A percentile compares a stretch with the other conserved stretches of the same genome.
phyloP scores from a whole-genome alignment of 2,329 filamentous ascomycete species.

The Penicillium thymicola region DNA sequence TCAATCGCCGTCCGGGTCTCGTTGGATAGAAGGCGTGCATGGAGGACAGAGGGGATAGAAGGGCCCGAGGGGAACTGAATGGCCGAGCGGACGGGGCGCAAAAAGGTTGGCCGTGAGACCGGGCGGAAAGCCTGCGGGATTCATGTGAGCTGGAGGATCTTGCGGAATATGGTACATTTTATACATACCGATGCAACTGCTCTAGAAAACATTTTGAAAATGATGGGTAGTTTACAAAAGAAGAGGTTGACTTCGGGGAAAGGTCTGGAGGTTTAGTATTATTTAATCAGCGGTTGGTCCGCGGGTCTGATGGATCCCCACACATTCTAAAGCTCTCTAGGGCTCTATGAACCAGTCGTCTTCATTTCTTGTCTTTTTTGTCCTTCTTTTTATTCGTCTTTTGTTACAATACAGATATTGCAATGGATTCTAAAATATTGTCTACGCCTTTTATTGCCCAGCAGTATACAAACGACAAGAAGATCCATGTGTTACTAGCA shows the following conservation, averaged over 20 bases:
- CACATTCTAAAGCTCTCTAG: not conserved
- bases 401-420: not conserved
- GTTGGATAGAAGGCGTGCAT: conserved; percentile 69
- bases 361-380: not conserved
- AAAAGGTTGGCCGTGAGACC: conserved; percentile 24
- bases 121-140: conserved; percentile 30
- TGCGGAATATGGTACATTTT: not conserved
- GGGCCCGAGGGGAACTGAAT: conserved; percentile 16
- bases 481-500: conserved; percentile 51
- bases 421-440: conserved; percentile 4
- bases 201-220: conserved; percentile 28
- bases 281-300: conserved; percentile 16
- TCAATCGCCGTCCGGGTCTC: conserved; percentile 81
- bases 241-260: conserved; percentile 3
- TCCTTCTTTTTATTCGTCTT: not conserved
- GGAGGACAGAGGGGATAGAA: conserved; percentile 39
- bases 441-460: conserved; percentile 14
- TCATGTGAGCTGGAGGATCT: not conserved
- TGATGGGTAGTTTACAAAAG: conserved; percentile 6
- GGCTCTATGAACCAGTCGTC: not conserved
- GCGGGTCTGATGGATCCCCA: conserved; percentile 11
- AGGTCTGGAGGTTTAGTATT: conserved; percentile 10
- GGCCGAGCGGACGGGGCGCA: conserved; percentile 19
- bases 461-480: conserved; percentile 23
- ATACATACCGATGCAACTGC: conserved; percentile 19